Evolutionary conservation across 2,329 filamentous ascomycete genomes (phyloP).

Genomic region (Pseudogymnoascus sp.): DNA sequence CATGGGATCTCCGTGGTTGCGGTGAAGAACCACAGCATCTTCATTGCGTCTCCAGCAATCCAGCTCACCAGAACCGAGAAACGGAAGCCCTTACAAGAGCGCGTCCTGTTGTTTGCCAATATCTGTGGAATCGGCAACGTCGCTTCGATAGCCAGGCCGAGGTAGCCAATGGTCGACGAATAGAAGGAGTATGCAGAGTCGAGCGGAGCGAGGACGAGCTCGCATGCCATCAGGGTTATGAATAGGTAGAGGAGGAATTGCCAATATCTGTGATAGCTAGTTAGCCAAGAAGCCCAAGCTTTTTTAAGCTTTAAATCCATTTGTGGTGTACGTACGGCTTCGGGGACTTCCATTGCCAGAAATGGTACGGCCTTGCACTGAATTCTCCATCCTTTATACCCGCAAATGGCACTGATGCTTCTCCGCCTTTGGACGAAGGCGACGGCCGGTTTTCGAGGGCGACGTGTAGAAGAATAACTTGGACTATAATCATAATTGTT

Average conservation of each 20-base stretch:
- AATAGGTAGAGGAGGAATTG: slow-evolving; percentile 64
- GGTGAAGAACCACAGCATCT: slow-evolving; percentile 80
- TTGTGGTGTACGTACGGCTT: slow-evolving; percentile 44
- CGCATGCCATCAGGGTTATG: slow-evolving; percentile 50
- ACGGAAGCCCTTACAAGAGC: slow-evolving; percentile 70
- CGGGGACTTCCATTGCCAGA: slow-evolving; percentile 73
- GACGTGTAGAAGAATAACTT: slow-evolving; percentile 57
- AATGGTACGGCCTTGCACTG: slow-evolving; percentile 58
- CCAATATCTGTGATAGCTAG: slow-evolving; percentile 55
- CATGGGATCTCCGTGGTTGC: slow-evolving; percentile 61
- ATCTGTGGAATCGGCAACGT: slow-evolving; percentile 77
- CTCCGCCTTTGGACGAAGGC: slow-evolving; percentile 52
- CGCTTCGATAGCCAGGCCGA: slow-evolving; percentile 73
- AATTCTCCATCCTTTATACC: slow-evolving; percentile 28
- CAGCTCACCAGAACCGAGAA: slow-evolving; percentile 69
- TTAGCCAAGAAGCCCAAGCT: slow-evolving; percentile 10
- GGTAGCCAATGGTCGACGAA: slow-evolving; percentile 59
- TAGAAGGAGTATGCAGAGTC: slow-evolving; percentile 55
- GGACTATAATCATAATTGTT: slow-evolving; percentile 57
- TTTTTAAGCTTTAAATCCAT: slow-evolving; percentile 6
- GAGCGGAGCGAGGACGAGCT: slow-evolving; percentile 58
- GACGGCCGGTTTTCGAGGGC: slow-evolving; percentile 60
- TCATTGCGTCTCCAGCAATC: slow-evolving; percentile 75
- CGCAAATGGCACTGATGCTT: slow-evolving; percentile 55
- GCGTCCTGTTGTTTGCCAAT: slow-evolving; percentile 57